A percentile compares a stretch with the other conserved stretches of the same genome.
These are phyloP conservation scores for Chamaecyparis obtusa DNA, from an alignment of 75 land plant species.

Conservation along the genomic window DNA sequence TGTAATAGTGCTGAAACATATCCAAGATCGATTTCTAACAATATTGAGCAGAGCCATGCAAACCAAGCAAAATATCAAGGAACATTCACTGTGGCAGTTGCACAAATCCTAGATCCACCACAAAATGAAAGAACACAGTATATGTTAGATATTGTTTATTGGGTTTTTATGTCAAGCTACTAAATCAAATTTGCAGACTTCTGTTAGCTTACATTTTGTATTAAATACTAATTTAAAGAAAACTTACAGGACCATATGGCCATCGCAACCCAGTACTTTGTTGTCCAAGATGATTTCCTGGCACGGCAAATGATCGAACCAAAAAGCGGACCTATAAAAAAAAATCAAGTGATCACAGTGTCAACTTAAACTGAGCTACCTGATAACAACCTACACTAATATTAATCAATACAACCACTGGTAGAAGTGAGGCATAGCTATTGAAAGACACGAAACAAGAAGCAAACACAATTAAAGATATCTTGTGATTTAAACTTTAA, in stretches of 20 bases:
- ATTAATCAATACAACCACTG: background rate
- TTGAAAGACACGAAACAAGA: background rate
- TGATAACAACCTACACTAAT: background rate
- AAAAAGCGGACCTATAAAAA: conserved; percentile 85
- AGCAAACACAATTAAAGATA: background rate
- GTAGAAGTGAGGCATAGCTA: background rate
- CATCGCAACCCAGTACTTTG: conserved; percentile 92
- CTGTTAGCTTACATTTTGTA: background rate
- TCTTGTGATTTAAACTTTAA: no score
- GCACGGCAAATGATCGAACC: conserved; percentile 89
- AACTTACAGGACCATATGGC: conserved; percentile 98
- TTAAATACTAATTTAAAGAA: background rate
- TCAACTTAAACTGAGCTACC: background rate
- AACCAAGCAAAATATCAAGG: background rate
- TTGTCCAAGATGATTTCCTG: conserved; percentile 97
- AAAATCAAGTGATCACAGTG: background rate
- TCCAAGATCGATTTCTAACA: background rate
- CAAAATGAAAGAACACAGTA: background rate
- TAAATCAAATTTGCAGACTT: background rate
- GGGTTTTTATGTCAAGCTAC: background rate
- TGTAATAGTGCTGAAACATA: background rate
- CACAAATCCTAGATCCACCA: background rate
- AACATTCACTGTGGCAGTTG: background rate
- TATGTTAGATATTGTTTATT: background rate
- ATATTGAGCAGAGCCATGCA: background rate